These are phyloP conservation scores for Colletotrichum lupini DNA, from an alignment of 2,329 filamentous ascomycete species.

Conservation along the genomic window DNA sequence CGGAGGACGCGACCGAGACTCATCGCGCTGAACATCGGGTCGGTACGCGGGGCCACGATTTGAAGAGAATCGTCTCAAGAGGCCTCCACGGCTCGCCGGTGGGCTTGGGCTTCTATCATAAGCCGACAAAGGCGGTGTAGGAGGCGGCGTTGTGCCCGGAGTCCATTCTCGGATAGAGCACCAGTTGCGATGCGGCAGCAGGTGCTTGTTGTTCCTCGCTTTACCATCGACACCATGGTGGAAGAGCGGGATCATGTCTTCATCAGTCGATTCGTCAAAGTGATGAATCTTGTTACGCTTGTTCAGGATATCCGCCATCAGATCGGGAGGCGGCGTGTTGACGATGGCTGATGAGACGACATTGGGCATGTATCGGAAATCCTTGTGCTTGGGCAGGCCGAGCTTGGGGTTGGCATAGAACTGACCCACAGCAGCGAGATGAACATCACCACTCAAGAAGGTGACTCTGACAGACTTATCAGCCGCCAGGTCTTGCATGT, in stretches of 20 bases:
- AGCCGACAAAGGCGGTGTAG: constrained; percentile 68
- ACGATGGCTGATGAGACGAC: constrained; percentile 94
- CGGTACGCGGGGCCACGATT: constrained; percentile 48
- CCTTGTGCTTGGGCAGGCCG: constrained; percentile 82
- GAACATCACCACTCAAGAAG: constrained; percentile 92
- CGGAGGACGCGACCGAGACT: constrained; percentile 57
- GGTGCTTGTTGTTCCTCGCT: constrained; percentile 87
- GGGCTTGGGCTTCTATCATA: constrained; percentile 55
- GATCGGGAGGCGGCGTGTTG: constrained; percentile 87
- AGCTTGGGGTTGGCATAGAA: constrained; percentile 94
- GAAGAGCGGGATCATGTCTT: constrained; percentile 96
- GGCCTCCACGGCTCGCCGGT: constrained; percentile 47
- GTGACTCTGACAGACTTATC: constrained; percentile 93
- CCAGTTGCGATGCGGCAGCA: constrained; percentile 94
- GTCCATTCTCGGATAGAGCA: constrained; percentile 89
- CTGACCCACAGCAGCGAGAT: constrained; percentile 90
- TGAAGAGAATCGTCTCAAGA: constrained; percentile 59
- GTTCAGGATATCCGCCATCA: constrained; percentile 92
- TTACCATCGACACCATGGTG: constrained; percentile 89
- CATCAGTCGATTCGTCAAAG: constrained; percentile 82
- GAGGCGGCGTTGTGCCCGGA: constrained; percentile 79
- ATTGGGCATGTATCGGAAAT: constrained; percentile 97
- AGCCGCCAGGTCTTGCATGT: constrained; percentile 91
- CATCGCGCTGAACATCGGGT: constrained; percentile 48
- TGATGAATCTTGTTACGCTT: constrained; percentile 87